These are phyloP conservation scores for Cynara cardunculus DNA, from an alignment of 129 eudicot species.

Conservation along the genomic window DNA sequence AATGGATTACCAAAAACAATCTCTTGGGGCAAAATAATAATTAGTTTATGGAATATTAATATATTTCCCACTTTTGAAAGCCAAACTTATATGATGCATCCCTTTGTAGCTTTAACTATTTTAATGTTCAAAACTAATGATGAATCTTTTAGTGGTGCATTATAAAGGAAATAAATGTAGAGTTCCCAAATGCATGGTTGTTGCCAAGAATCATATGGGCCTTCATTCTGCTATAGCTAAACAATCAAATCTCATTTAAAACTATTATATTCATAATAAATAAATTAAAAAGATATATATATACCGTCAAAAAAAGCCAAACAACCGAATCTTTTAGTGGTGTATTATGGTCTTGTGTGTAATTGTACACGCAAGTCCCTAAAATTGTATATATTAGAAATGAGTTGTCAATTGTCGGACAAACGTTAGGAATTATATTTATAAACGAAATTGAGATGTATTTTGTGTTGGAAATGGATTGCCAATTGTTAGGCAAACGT, in stretches of 20 bases:
- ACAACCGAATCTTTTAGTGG: too few species aligned
- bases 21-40: conserved; percentile 17
- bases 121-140: conserved; percentile 20
- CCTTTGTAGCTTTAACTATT: conserved; percentile 25
- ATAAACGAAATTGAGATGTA: too few species aligned
- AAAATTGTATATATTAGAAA: too few species aligned
- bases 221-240: not conserved
- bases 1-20: conserved; percentile 13
- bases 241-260: not conserved
- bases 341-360: too few species aligned
- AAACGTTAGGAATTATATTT: too few species aligned
- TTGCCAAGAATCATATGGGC: conserved; percentile 8
- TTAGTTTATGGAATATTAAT: conserved; percentile 13
- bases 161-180: conserved; percentile 3
- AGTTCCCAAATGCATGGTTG: conserved; percentile 30
- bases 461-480: too few species aligned
- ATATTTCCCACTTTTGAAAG: conserved; percentile 18
- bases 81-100: conserved; percentile 19
- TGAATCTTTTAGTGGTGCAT: conserved; percentile 18
- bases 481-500: too few species aligned
- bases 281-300: too few species aligned
- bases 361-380: too few species aligned
- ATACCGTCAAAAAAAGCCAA: too few species aligned
- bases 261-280: too few species aligned
- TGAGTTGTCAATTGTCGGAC: too few species aligned